Evolutionary conservation across 2,329 filamentous ascomycete genomes (phyloP).

Genomic region (Colletotrichum tanaceti): DNA sequence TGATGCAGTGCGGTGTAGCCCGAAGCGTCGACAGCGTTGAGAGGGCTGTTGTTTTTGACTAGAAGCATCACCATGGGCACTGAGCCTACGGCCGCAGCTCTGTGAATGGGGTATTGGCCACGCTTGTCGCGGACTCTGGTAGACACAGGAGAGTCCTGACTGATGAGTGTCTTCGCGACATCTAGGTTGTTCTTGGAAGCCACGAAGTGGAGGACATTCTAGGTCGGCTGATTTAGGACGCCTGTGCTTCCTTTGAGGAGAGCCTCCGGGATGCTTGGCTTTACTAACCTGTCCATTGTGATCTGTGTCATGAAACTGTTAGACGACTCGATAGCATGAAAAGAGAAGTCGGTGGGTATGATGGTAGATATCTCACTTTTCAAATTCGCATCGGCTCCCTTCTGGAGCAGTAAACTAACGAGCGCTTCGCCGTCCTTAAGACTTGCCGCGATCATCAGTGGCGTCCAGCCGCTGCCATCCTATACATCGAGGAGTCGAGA

Average conservation of each 20-base stretch:
- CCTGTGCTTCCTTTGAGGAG: neutral
- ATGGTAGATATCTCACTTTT: constrained; percentile 66
- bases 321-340: neutral
- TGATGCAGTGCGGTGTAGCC: constrained; percentile 94
- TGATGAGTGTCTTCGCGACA: constrained; percentile 80
- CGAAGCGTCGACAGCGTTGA: constrained; percentile 84
- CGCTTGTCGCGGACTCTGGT: constrained; percentile 85
- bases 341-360: neutral
- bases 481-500: constrained; percentile 46
- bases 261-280: neutral
- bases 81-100: constrained; percentile 89
- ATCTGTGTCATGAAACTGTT: constrained; percentile 56
- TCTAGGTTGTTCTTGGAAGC: constrained; percentile 91
- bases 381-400: constrained; percentile 77
- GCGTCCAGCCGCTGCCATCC: constrained; percentile 85
- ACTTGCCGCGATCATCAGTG: constrained; percentile 84
- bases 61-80: constrained; percentile 87
- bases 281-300: constrained; percentile 70
- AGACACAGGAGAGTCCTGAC: constrained; percentile 75
- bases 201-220: constrained; percentile 92
- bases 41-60: constrained; percentile 79
- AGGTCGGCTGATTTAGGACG: constrained; percentile 4
- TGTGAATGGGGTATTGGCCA: constrained; percentile 90
- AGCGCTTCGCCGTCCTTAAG: constrained; percentile 78
- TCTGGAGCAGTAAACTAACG: constrained; percentile 74